Percentiles rank a stretch among this genome's conserved stretches.
These are phyloP conservation scores for Globisporangium polare DNA, from an alignment of 352 stramenopile species.

Conservation along the genomic window DNA sequence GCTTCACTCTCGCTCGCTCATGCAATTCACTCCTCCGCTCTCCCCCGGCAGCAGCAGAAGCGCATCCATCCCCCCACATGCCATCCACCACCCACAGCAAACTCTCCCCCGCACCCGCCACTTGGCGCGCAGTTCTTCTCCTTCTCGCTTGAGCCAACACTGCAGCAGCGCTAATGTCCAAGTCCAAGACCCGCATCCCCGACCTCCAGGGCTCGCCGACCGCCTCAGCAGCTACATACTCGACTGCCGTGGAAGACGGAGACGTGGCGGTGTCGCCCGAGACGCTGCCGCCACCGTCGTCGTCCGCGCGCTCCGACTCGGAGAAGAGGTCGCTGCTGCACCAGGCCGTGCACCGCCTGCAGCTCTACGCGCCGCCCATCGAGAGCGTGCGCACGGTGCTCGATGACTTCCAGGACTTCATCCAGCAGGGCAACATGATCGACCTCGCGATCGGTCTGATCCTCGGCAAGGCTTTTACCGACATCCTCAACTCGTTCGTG, in stretches of 20 bases:
- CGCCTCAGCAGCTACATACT: not conserved
- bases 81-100: not conserved
- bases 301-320: not conserved
- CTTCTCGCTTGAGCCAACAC: not conserved
- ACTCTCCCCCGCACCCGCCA: not conserved
- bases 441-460: constrained; percentile 68
- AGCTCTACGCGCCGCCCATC: constrained; percentile 24
- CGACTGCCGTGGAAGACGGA: not conserved
- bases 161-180: not conserved
- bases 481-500: constrained; percentile 73
- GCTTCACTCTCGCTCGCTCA: not conserved
- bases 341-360: constrained; percentile 17
- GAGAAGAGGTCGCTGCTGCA: constrained; percentile 18
- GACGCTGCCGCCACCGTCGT: not conserved
- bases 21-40: not conserved
- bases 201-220: constrained; percentile 4
- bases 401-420: constrained; percentile 68
- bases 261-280: constrained; percentile 7
- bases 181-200: constrained; percentile 1
- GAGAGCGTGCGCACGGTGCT: constrained; percentile 29
- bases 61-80: not conserved
- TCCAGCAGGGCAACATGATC: constrained; percentile 74
- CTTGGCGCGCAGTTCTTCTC: not conserved
- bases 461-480: constrained; percentile 56
- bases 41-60: too few species aligned